Base-by-base conservation (phyloP, 306 rosid genomes). In the Lupinus albus region DNA sequence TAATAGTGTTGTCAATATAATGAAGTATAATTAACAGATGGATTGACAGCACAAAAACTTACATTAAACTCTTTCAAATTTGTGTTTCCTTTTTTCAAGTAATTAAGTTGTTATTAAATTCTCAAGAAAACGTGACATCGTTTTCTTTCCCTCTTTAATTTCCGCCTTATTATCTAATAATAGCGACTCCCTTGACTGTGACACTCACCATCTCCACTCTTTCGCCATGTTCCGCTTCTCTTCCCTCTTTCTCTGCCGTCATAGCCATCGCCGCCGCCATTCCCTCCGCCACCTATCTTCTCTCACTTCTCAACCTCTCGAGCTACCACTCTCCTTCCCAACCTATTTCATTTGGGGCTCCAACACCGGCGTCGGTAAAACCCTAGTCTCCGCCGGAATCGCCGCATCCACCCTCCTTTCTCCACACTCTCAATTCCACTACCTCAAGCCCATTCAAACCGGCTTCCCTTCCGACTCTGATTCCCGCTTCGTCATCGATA, bases 401-500 rank as follows among this genome's bases (percentile, higher is more conserved):
- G 97, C 95, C 11, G 81, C 91, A 54, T 79, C 91, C 7, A 81
- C 59, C 13, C 80, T 89, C 42, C 85, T 84, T 49, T 76, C 82
- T 15, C 58, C 77, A n/a, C 21, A 78, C 13, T 15, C 80, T 62
- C 65, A 78, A 12, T 84, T 89, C 78, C 91, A 84, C 72, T 93
- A 84, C 85, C 77, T 93, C 65, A 93, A 93, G 79, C 98, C 98
- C 54, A 39, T 93, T 28, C 98, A 89, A 46, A 93, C 97, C 15
- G 97, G 98, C 65, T 93, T 75, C 76, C 96, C 97, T 35, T 9
- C 84, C 67, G 96, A 93, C 44, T 93, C 98, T 67, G 98, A 93
- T 14, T 88, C 98, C 75, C 84, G 86, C 58, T 89, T 86, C 72
- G 81, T 93, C 75, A 73, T 82, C 80, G 59, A 71, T 65, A 88